Evolutionary conservation across 805 yeast genomes (phyloP).

Genomic region (Zygosaccharomyces pseudorouxii): DNA sequence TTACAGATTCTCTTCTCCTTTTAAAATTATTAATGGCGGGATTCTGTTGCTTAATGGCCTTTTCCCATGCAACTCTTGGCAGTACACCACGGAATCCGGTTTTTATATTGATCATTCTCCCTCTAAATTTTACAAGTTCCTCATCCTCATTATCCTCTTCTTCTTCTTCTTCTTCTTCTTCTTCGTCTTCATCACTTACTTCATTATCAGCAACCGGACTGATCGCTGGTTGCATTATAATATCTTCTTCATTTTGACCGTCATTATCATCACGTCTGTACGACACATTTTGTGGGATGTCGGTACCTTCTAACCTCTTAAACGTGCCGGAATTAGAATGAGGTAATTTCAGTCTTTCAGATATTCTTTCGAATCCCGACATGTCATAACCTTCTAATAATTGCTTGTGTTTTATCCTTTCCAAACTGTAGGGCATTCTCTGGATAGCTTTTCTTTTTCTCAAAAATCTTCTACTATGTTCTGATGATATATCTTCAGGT

Average conservation of each 20-base stretch:
- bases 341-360: slow-evolving; percentile 21
- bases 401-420: slow-evolving; percentile 32
- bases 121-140: slow-evolving; percentile 22
- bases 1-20: slow-evolving; percentile 3
- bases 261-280: background rate
- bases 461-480: slow-evolving; percentile 18
- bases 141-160: background rate
- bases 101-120: slow-evolving; percentile 24
- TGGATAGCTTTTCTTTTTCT: slow-evolving; percentile 35
- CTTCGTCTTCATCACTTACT: slow-evolving; percentile 4
- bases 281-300: background rate
- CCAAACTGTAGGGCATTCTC: slow-evolving; percentile 35
- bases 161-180: background rate
- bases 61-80: slow-evolving; percentile 33
- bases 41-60: slow-evolving; percentile 15
- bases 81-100: slow-evolving; percentile 33
- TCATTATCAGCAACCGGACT: background rate
- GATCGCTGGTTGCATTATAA: background rate
- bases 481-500: background rate
- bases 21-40: background rate
- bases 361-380: slow-evolving; percentile 23
- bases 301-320: background rate
- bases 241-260: background rate
- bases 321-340: background rate
- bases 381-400: slow-evolving; percentile 30